Evolutionary conservation across 805 yeast genomes (phyloP).

Genomic region (Ogataea methylovora): DNA sequence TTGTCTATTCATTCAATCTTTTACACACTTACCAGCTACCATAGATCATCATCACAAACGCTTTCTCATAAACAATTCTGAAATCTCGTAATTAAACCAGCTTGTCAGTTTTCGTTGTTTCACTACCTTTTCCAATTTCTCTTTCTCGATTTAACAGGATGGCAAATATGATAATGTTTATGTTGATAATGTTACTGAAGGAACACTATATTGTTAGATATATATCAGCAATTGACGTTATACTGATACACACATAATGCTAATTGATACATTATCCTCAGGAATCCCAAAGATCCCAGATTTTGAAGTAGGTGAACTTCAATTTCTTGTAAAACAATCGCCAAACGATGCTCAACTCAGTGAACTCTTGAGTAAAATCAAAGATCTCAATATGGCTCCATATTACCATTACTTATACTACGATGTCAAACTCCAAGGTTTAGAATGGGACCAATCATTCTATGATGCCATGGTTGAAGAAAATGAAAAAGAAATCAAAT

Average conservation of each 20-base stretch:
- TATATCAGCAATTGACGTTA: not conserved
- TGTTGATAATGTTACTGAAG: no score
- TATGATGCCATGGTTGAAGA: conserved; percentile 41
- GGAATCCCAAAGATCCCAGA: conserved; percentile 68
- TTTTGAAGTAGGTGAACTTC: conserved; percentile 71
- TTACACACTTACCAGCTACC: not conserved
- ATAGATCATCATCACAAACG: no score
- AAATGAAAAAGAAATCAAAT: conserved; percentile 50
- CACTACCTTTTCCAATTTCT: no score
- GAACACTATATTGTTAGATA: not conserved
- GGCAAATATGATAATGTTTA: no score
- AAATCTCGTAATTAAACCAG: no score
- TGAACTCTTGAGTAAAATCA: conserved; percentile 35
- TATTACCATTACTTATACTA: conserved; percentile 64
- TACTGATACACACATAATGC: conserved; percentile 10
- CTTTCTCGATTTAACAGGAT: no score
- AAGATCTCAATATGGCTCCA: conserved; percentile 63
- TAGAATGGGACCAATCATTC: conserved; percentile 51
- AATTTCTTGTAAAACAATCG: conserved; percentile 48
- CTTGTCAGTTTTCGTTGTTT: no score
- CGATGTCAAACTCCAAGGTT: conserved; percentile 31
- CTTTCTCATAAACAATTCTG: no score
- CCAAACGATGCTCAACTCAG: conserved; percentile 22
- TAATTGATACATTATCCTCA: conserved; percentile 33
- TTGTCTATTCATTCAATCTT: not conserved